Evolutionary conservation across 2,329 filamentous ascomycete species (phyloP).

Genomic region (Fonsecaea multimorphosa): DNA sequence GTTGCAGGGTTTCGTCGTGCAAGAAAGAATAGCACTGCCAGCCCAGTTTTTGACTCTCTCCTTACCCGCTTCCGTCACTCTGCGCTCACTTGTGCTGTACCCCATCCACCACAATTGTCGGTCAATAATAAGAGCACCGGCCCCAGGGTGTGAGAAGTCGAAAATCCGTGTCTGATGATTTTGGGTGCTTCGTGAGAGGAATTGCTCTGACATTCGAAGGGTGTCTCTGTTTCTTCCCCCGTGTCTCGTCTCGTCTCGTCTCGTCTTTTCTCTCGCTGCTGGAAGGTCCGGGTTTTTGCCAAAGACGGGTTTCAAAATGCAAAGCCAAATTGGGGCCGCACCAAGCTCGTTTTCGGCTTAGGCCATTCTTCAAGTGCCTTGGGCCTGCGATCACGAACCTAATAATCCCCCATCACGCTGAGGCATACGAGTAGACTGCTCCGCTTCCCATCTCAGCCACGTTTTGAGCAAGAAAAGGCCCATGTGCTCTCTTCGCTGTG

Average conservation of each 20-base stretch:
- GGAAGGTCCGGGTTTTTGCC: not conserved
- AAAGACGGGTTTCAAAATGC: slow-evolving; percentile 18
- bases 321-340: slow-evolving; percentile 31
- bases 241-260: no score
- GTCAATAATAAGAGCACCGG: not conserved
- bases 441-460: slow-evolving; percentile 1
- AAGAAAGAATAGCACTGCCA: not conserved
- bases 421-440: not conserved
- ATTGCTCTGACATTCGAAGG: not conserved
- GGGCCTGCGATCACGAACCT: slow-evolving; percentile 14
- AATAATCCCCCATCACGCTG: slow-evolving; percentile 1
- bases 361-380: slow-evolving; percentile 20
- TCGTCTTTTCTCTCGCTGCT: not conserved
- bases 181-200: not conserved
- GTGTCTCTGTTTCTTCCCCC: no score
- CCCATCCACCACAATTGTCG: no score
- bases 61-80: slow-evolving; percentile 1
- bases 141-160: not conserved
- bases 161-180: not conserved
- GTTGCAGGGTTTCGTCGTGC: not conserved
- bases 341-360: slow-evolving; percentile 31
- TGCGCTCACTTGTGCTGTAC: not conserved
- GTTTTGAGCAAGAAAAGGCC: not conserved
- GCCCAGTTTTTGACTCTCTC: not conserved
- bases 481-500: not conserved